A percentile compares a stretch with the other conserved stretches of the same genome.
Conservation (phyloP, 176 grass and related monocot species). For the Carex parvula region DNA sequence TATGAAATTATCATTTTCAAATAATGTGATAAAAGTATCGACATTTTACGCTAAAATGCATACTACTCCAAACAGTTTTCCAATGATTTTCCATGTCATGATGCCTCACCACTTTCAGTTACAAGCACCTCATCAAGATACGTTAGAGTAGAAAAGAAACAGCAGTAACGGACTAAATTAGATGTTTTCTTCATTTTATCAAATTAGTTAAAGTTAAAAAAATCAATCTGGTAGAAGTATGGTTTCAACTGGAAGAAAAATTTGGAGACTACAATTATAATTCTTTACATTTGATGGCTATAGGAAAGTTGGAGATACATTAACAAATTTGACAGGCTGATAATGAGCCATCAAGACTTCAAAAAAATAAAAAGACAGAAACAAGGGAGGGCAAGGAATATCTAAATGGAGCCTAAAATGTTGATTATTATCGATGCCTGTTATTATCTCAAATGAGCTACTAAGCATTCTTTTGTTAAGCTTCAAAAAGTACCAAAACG, state of each 20-base stretch:
- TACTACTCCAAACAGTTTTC: not conserved
- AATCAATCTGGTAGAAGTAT: not conserved
- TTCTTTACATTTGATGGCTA: not conserved
- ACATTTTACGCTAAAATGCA: not conserved
- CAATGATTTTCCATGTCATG: slow-evolving; percentile 2
- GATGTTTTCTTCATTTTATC: not conserved
- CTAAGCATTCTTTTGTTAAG: not conserved
- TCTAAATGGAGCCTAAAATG: not conserved
- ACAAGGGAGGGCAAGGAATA: not conserved
- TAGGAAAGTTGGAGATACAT: not conserved
- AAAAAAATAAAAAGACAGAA: not conserved
- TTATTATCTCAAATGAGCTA: not conserved
- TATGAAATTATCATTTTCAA: not conserved
- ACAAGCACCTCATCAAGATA: not conserved
- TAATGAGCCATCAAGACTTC: not conserved
- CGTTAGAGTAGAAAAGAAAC: not conserved
- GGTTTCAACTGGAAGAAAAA: not conserved
- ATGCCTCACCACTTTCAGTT: not conserved
- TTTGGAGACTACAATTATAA: not conserved
- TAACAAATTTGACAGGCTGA: not conserved
- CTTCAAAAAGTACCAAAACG: not conserved
- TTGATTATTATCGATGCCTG: not conserved
- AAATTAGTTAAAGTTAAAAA: not conserved
- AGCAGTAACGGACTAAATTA: not conserved
- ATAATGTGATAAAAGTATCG: not conserved